Evolutionary conservation across 2,329 filamentous ascomycete species (phyloP).

Genomic region (Penicillium corylophilum): DNA sequence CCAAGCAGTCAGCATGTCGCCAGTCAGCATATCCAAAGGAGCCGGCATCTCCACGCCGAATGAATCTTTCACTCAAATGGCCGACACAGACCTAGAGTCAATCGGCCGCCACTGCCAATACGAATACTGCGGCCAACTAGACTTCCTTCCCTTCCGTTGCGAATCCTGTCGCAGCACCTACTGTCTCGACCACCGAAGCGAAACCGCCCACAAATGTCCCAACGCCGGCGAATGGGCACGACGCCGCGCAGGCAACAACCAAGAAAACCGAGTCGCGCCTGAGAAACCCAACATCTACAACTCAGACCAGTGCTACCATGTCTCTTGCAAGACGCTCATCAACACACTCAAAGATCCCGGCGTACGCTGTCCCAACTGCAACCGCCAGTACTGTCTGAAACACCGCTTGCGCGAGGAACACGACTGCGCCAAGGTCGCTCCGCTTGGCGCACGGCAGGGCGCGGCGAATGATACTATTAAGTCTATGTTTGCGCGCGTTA

Average conservation of each 20-base stretch:
- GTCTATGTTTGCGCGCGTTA: constrained; percentile 73
- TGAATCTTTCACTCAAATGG: constrained; percentile 40
- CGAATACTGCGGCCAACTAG: constrained; percentile 87
- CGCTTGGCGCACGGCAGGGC: constrained; percentile 51
- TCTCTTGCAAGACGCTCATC: constrained; percentile 53
- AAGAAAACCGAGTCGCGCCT: constrained; percentile 30
- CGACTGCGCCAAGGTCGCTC: constrained; percentile 73
- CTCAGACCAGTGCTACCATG: constrained; percentile 51
- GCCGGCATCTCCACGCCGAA: constrained; percentile 9
- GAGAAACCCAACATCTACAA: constrained; percentile 57
- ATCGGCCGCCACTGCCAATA: constrained; percentile 91
- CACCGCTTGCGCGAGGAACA: constrained; percentile 66
- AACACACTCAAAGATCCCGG: constrained; percentile 52
- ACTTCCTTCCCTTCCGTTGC: constrained; percentile 93
- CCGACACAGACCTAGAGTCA: constrained; percentile 73
- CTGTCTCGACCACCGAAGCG: constrained; percentile 91
- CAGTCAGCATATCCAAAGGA: constrained; percentile 26
- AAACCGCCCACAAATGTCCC: constrained; percentile 71
- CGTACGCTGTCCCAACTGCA: constrained; percentile 52
- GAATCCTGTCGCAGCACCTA: constrained; percentile 81
- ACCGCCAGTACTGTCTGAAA: constrained; percentile 51
- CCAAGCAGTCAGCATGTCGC: constrained; percentile 20
- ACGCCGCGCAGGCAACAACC: constrained; percentile 36
- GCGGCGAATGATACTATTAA: constrained; percentile 63
- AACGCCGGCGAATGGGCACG: constrained; percentile 63